Evolutionary conservation across 2,329 filamentous ascomycete genomes (phyloP), one percentile per base, ranked within the genome.

Genomic region (Pseudonectria buxi): DNA sequence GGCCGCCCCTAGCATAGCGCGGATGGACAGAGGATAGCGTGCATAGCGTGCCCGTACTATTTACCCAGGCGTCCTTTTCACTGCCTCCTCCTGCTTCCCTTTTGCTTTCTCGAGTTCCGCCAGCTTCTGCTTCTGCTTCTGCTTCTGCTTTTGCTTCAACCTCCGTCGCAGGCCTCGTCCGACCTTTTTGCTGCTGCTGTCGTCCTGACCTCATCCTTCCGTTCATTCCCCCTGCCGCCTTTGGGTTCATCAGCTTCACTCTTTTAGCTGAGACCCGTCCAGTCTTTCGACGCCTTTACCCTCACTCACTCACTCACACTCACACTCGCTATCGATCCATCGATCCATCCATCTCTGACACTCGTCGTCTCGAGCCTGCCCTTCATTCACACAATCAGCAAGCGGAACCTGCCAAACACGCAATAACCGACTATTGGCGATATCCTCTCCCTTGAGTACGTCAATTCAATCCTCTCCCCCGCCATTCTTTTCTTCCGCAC

Each of bases 221-320:
- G 9, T 36, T 37, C 46, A 45, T 53, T 56, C 53, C 48, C 55
- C 37, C 41, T 39, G 54, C 55, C 38, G 37, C 15, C 37, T 60
- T 57, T 47, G 47, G 53, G 49, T 58, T 54, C 49, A 45, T 57
- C 60, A 55, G 59, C 61, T 65, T 64, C 63, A 65, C 56, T 66
- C 63, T 57, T 59, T 65, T 46, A 64, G 59, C 57, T 57, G 54
- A 50, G 45, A 50, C 54, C 58, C 58, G 57, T 65, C 58, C 63
- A 55, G 55, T 64, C 54, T 51, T 54, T 54, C 32, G 37, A 46
- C 41, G 35, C 42, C 42, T 36, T 36, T 10, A 18, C 32, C 14
- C 22, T 7, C 32, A 6, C 14, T 25, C n/a, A 6, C 26, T n/a
- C 7, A 30, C 7, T 14, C n/a, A 6, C 32, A 24, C 30, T 4